phyloP scores from a whole-genome alignment of 225 moss, liverwort and hornwort species.

The Pseudoscleropodium purum region DNA sequence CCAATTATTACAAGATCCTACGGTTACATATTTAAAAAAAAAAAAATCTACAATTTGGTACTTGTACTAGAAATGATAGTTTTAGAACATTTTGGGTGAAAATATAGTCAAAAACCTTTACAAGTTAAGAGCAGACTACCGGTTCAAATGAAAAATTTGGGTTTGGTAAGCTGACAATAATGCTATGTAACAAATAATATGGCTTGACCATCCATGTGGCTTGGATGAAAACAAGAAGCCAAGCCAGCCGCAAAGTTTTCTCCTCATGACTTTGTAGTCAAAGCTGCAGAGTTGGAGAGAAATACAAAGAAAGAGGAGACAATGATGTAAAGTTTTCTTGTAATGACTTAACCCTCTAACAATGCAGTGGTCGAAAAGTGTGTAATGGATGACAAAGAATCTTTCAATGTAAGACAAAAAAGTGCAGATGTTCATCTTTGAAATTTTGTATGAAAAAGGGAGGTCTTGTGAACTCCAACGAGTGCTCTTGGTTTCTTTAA shows the following conservation, averaged over 20 bases:
- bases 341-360: background rate
- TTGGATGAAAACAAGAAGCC: no score
- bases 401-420: rapidly evolving
- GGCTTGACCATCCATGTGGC: background rate
- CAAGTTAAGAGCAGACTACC: background rate
- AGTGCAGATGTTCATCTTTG: background rate
- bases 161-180: background rate
- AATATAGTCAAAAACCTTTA: no score
- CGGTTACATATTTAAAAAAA: no score
- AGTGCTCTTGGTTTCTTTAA: background rate
- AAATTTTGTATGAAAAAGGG: background rate
- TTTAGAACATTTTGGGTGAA: no score
- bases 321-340: background rate
- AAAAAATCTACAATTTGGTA: no score
- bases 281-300: background rate
- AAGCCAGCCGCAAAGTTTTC: background rate
- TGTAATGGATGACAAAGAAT: background rate
- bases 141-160: background rate
- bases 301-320: background rate
- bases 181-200: background rate
- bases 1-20: no score
- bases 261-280: rapidly evolving
- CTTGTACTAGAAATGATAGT: no score
- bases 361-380: rapidly evolving
- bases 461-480: background rate